Conservation (phyloP, 148 eudicot genomes). For the Polygonum maritimum region DNA sequence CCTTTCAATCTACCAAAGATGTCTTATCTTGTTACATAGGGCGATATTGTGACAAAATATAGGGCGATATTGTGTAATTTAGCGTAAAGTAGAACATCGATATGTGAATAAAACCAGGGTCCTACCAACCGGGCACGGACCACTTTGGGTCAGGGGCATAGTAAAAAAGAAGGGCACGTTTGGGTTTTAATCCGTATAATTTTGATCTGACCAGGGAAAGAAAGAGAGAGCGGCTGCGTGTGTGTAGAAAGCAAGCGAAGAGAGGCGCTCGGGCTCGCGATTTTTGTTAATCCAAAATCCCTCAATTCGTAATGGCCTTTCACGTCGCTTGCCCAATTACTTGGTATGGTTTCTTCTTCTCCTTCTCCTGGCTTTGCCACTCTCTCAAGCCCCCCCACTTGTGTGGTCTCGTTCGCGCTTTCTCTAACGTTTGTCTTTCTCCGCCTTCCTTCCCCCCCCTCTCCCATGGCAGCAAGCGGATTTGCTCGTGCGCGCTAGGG, state of each 20-base stretch:
- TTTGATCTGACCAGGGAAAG: background rate
- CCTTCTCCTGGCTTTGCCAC: background rate
- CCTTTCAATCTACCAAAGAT: too few relatives aligned
- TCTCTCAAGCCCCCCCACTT: background rate
- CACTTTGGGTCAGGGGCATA: background rate
- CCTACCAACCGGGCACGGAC: conserved; percentile 1
- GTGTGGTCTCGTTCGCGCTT: background rate
- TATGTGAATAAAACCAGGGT: background rate
- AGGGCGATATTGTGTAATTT: background rate
- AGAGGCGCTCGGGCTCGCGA: conserved; percentile 3
- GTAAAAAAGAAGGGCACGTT: conserved; percentile 10
- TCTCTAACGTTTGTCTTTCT: conserved; percentile 12
- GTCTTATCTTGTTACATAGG: too few relatives aligned
- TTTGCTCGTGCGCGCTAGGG: conserved; percentile 75
- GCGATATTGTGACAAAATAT: background rate
- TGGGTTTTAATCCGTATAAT: background rate
- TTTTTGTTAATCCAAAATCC: conserved; percentile 3
- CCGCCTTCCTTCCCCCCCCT: background rate
- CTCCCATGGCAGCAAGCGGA: conserved; percentile 45
- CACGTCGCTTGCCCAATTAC: conserved; percentile 97
- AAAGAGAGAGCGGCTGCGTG: background rate
- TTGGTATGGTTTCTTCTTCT: conserved; percentile 33
- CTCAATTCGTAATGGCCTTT: conserved; percentile 51
- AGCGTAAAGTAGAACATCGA: background rate
- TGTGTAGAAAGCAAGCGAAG: conserved; percentile 1